Evolutionary conservation across 2,329 filamentous ascomycete genomes (phyloP).

Genomic region (Aspergillus ustus): DNA sequence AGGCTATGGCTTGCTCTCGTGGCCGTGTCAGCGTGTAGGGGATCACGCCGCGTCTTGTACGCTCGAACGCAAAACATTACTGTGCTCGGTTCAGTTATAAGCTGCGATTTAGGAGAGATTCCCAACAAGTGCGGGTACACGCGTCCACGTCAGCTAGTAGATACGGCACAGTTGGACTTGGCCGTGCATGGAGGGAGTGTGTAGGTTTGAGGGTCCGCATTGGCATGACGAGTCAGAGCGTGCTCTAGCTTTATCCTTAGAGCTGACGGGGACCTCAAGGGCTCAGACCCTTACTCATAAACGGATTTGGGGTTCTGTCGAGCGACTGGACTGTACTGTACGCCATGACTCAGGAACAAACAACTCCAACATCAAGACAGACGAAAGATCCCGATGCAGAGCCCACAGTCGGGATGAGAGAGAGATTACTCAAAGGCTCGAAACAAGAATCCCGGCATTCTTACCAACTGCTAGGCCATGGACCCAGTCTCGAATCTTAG

Average conservation of each 20-base stretch:
- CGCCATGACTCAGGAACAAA: background rate
- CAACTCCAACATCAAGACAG: background rate
- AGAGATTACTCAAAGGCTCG: background rate
- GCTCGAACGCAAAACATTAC: too few species aligned
- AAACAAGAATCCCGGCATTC: background rate
- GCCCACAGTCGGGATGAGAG: background rate
- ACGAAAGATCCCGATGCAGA: background rate
- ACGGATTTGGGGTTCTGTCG: background rate
- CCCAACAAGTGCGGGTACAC: too few species aligned
- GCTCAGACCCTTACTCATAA: background rate
- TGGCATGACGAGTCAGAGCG: too few species aligned
- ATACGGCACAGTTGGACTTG: too few species aligned
- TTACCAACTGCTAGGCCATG: background rate
- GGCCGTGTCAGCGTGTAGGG: too few species aligned
- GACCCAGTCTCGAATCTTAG: background rate
- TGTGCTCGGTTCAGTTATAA: too few species aligned
- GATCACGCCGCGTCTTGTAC: too few species aligned
- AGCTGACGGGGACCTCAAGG: background rate
- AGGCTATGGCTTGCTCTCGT: too few species aligned
- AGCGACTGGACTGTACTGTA: background rate
- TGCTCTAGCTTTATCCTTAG: background rate
- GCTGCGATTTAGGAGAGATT: too few species aligned
- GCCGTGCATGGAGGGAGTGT: too few species aligned
- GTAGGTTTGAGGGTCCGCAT: too few species aligned
- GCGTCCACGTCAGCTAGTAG: too few species aligned